Evolutionary conservation across 225 moss, liverwort and hornwort species (phyloP).

Genomic region (Antitrichia curtipendula): DNA sequence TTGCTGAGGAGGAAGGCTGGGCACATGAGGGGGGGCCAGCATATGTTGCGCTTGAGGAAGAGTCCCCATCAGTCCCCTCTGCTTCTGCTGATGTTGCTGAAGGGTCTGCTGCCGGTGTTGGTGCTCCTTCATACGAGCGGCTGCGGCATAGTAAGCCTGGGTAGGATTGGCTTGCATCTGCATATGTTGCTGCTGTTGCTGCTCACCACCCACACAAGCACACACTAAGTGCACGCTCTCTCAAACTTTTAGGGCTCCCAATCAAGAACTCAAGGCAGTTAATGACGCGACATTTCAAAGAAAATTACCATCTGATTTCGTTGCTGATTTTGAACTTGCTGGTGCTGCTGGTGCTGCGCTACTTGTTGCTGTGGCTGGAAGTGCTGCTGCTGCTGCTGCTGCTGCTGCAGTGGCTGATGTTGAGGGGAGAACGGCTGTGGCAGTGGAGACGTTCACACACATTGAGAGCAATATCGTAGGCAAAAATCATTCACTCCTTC

Average conservation of each 20-base stretch:
- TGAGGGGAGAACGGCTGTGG: constrained; percentile 26
- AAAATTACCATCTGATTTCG: constrained; percentile 10
- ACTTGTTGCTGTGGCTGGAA: constrained; percentile 19
- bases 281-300: neutral
- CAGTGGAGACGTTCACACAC: neutral
- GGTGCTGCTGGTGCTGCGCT: constrained; percentile 17
- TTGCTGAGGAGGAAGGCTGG: constrained; percentile 2
- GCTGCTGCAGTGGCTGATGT: constrained; percentile 8
- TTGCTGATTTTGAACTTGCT: constrained; percentile 14
- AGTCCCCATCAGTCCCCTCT: constrained; percentile 12
- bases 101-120: constrained; percentile 9
- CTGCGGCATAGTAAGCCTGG: constrained; percentile 11
- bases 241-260: neutral
- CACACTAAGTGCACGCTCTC: neutral
- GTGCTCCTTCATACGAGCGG: constrained; percentile 16
- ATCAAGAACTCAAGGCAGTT: neutral
- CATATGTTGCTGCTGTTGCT: constrained; percentile 3
- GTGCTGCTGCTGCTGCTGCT: neutral
- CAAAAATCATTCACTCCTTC: neutral
- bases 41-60: constrained; percentile 20
- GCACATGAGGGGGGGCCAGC: constrained; percentile 1
- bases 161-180: constrained; percentile 16
- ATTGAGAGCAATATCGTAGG: neutral
- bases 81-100: constrained; percentile 27
- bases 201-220: neutral